A percentile compares a stretch with the other conserved stretches of the same genome.
Evolutionary conservation across 306 rosid species (phyloP).

Genomic region (Castanospermum australe): DNA sequence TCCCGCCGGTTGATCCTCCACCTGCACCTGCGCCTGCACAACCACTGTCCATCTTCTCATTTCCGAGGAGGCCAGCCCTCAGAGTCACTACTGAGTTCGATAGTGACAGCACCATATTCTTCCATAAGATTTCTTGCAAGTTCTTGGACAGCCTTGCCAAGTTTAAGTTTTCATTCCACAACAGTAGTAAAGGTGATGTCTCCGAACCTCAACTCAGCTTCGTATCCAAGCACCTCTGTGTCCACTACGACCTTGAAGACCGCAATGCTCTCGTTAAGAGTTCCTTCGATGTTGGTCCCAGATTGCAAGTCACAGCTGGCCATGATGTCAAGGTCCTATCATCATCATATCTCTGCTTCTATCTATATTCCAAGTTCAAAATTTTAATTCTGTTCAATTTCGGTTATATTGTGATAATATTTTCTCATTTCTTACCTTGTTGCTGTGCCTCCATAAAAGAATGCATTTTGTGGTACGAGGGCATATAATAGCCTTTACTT

Average conservation of each 20-base stretch:
- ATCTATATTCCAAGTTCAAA: background rate
- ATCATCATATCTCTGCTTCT: background rate
- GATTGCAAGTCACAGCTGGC: conserved; percentile 52
- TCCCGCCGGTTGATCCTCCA: conserved; percentile 5
- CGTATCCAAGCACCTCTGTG: conserved; percentile 61
- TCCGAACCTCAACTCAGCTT: conserved; percentile 66
- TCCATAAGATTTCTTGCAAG: conserved; percentile 84
- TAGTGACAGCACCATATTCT: conserved; percentile 71
- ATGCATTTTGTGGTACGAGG: background rate
- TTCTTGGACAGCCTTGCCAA: conserved; percentile 72
- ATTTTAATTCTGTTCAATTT: background rate
- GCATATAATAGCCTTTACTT: background rate
- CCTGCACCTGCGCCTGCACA: conserved; percentile 31
- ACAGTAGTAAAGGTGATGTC: conserved; percentile 57
- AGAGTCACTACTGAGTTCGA: conserved; percentile 85
- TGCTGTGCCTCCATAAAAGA: background rate
- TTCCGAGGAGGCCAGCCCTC: conserved; percentile 57
- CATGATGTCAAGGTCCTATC: conserved; percentile 75
- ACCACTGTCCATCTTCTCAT: conserved; percentile 35
- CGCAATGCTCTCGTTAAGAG: conserved; percentile 60
- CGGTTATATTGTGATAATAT: background rate
- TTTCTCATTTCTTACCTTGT: background rate
- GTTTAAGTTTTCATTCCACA: conserved; percentile 67
- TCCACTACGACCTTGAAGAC: conserved; percentile 68
- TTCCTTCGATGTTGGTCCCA: conserved; percentile 65